Percentiles rank a stretch among this genome's conserved stretches.
Conservation (phyloP, 352 stramenopile species). For the Globisporangium acanthophoron region DNA sequence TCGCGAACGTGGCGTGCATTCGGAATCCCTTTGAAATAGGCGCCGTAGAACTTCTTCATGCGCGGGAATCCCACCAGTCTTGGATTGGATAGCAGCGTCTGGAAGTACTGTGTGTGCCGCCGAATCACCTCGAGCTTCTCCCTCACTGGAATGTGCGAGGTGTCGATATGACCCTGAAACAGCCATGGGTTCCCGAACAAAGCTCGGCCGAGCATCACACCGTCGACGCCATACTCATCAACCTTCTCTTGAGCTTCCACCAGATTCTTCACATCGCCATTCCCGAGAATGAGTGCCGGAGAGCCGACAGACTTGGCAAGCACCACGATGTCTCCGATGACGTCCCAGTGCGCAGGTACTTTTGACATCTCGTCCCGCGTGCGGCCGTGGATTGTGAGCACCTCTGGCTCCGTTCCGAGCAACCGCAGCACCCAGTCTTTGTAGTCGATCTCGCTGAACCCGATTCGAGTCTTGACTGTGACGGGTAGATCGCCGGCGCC, state of each 20-base stretch:
- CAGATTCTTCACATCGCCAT: constrained; percentile 68
- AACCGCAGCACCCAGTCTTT: constrained; percentile 68
- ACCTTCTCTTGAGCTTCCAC: constrained; percentile 62
- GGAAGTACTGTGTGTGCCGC: constrained; percentile 65
- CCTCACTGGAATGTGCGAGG: constrained; percentile 37
- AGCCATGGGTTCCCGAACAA: constrained; percentile 82
- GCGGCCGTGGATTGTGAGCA: constrained; percentile 72
- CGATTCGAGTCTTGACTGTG: constrained; percentile 77
- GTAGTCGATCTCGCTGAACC: constrained; percentile 74
- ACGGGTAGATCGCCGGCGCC: constrained; percentile 59
- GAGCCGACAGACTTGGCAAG: constrained; percentile 49
- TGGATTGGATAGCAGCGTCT: constrained; percentile 42
- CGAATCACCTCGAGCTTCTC: constrained; percentile 57
- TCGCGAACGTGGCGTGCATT: constrained; percentile 67
- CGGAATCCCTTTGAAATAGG: constrained; percentile 69
- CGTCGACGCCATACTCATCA: constrained; percentile 62
- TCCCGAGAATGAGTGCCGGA: constrained; percentile 63
- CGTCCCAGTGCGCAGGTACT: constrained; percentile 75
- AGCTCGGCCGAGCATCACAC: constrained; percentile 72
- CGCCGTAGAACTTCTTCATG: constrained; percentile 79
- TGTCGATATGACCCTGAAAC: constrained; percentile 59
- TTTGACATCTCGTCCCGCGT: constrained; percentile 83
- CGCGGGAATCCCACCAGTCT: constrained; percentile 51
- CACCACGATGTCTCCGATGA: constrained; percentile 65
- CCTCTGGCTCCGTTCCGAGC: constrained; percentile 60